Base-by-base conservation (phyloP, 306 rosid genomes). In the Quercus gilva region DNA sequence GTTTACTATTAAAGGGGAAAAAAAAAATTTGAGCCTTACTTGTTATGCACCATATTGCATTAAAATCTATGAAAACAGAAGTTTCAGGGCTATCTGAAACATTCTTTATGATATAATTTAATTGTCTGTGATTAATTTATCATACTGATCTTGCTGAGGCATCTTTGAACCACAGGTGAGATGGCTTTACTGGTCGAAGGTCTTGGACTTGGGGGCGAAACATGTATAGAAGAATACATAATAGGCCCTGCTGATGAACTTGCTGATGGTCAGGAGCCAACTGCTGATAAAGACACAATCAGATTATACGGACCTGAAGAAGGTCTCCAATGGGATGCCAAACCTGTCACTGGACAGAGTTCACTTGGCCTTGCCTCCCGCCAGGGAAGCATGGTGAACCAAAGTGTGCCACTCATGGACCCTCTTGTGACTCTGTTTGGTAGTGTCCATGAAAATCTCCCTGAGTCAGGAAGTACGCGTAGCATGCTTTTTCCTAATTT, bases 271-370 rank as follows among this genome's bases (percentile, higher is more conserved):
- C 84, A 81, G 21, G 92, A 89, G 60, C 74, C 76, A 56, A 49
- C 79, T 80, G 65, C 83, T 35, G 91, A 84, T 17, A 91, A 90
- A 81, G 97, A 91, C 67, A 93, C 88, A 83, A 79, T 93, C 71
- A 85, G 83, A 71, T 82, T 93, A 74, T 93, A 93, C 79, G 98
- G 98, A 83, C 89, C 98, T 26, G 88, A 88, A 84, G 91, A 82
- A 15, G 97, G 98, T 64, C 94, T 90, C 76, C 90, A 96, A 29
- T 93, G 98, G 98, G 84, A 91, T 79, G 98, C 97, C 82, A 91
- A 86, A 84, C 98, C 98, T 79, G 91, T 86, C 73, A 80, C 85
- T 14, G 89, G 97, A 78, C 97, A 86, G 81, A 89, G 97, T 81
- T 88, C 98, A 79, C 78, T 93, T 15, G 89, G 74, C 5, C 93